A percentile compares a stretch with the other conserved stretches of the same genome.
These are phyloP conservation scores for Saturnispora sekii DNA, from an alignment of 805 yeast genomes.

Conservation along the genomic window DNA sequence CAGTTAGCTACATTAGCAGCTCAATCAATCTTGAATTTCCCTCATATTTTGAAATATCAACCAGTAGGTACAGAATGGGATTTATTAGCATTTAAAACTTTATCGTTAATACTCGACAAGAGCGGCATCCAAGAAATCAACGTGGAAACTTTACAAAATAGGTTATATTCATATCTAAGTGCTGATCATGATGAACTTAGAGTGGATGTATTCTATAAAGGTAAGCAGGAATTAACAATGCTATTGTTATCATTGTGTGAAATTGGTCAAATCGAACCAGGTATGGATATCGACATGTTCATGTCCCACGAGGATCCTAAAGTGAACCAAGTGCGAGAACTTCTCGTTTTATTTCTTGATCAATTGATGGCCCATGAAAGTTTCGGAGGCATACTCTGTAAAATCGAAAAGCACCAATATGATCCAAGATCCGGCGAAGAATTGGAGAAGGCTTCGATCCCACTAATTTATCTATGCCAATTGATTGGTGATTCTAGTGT, in stretches of 20 bases:
- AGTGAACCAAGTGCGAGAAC: not conserved
- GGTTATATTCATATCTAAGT: not conserved
- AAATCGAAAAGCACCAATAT: constrained; percentile 5
- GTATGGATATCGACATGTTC: constrained; percentile 1
- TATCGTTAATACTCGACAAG: constrained; percentile 1
- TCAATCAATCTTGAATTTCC: constrained; percentile 5
- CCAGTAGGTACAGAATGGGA: not conserved
- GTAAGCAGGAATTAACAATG: constrained; percentile 5
- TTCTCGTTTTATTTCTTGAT: not conserved
- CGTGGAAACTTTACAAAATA: not conserved
- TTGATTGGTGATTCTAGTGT: not conserved
- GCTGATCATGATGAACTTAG: constrained; percentile 4
- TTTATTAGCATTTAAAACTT: not conserved
- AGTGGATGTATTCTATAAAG: constrained; percentile 1
- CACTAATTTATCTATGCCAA: constrained; percentile 4
- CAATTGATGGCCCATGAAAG: constrained; percentile 5
- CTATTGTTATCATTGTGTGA: constrained; percentile 5
- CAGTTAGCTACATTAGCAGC: constrained; percentile 1
- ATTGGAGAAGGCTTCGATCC: not conserved
- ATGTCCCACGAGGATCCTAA: not conserved
- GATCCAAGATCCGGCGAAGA: not conserved
- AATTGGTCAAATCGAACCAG: not conserved
- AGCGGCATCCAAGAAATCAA: not conserved
- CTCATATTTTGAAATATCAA: not conserved
- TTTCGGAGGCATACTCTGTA: constrained; percentile 5